Evolutionary conservation across 2,329 filamentous ascomycete species (phyloP).

Genomic region (Cercospora brassicicola): DNA sequence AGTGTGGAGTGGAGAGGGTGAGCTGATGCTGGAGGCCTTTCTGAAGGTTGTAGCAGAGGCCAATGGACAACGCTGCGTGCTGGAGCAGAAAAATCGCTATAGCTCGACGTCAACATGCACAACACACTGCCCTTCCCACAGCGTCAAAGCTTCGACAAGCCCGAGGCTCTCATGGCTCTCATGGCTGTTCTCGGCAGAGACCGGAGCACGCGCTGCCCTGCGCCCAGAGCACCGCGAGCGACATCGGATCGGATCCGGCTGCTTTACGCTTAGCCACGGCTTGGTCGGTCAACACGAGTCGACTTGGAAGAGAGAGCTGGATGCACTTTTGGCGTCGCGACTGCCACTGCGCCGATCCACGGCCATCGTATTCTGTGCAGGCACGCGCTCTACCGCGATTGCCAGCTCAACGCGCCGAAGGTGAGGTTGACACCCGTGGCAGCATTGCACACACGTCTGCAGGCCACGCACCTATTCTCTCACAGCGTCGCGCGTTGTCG

Average conservation of each 20-base stretch:
- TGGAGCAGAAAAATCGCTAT: background rate
- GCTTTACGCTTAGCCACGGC: constrained; percentile 1
- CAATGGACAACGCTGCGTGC: background rate
- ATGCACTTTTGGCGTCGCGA: background rate
- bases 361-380: background rate
- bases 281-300: background rate
- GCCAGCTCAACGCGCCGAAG: background rate
- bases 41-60: background rate
- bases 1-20: background rate
- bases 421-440: background rate
- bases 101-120: constrained; percentile 5
- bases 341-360: background rate
- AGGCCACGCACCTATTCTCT: too few species aligned
- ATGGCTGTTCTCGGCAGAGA: background rate
- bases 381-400: background rate
- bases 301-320: background rate
- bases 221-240: background rate
- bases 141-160: constrained; percentile 5
- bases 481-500: too few species aligned
- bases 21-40: background rate
- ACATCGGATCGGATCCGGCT: background rate
- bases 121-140: background rate
- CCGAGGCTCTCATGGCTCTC: constrained; percentile 5
- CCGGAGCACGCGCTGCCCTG: background rate
- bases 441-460: background rate